These are phyloP conservation scores for Sclerotinia trifoliorum DNA, from an alignment of 2,329 filamentous ascomycete species.

Conservation along the genomic window DNA sequence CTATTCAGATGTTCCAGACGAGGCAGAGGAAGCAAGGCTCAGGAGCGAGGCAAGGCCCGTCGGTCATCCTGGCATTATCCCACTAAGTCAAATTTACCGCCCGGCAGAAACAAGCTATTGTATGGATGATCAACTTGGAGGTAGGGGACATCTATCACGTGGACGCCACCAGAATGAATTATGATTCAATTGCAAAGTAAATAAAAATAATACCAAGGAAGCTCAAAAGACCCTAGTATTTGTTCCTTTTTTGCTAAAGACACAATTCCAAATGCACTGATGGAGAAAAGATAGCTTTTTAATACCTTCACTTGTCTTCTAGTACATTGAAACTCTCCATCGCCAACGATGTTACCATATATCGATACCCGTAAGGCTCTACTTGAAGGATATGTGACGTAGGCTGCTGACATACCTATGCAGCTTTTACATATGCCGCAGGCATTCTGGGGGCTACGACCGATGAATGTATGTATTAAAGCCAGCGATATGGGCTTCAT, in stretches of 20 bases:
- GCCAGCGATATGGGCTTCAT: neutral
- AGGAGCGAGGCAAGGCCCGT: constrained; percentile 1
- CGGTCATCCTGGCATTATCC: neutral
- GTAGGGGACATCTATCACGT: neutral
- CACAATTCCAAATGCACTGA: constrained; percentile 23
- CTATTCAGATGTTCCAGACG: neutral
- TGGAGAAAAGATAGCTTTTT: constrained; percentile 31
- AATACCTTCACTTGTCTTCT: neutral
- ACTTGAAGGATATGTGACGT: constrained; percentile 11
- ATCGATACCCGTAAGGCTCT: constrained; percentile 55
- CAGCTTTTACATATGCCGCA: constrained; percentile 61
- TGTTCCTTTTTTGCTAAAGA: neutral
- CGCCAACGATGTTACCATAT: constrained; percentile 57
- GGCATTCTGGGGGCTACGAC: constrained; percentile 58
- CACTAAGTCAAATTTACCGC: neutral
- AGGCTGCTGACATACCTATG: constrained; percentile 38
- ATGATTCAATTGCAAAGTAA: neutral
- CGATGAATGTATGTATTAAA: constrained; percentile 56
- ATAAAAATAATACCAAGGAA: constrained; percentile 15
- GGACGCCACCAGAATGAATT: neutral
- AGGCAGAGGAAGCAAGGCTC: constrained; percentile 16
- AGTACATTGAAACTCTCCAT: neutral
- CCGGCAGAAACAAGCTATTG: constrained; percentile 2
- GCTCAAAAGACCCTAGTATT: neutral
- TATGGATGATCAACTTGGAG: neutral